Evolutionary conservation across 257 asterid species (phyloP), one percentile per base, ranked within the genome.

Genomic region (Nicotiana paniculata): DNA sequence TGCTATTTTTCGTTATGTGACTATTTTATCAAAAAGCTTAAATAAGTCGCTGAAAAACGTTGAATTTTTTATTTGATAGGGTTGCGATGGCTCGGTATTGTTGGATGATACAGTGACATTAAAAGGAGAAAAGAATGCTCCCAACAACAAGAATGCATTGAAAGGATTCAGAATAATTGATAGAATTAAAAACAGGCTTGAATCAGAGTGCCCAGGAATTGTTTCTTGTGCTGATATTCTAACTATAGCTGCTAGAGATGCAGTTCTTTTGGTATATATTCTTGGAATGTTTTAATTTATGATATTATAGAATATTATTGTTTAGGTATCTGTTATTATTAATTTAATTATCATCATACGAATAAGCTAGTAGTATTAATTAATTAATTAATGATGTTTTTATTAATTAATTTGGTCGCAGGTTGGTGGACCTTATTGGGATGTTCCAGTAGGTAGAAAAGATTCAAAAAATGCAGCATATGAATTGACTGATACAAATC

Each of bases 361-460:
- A 0, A 7, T 3, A 66, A 66, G 26, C 4, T 3, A 72, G 77
- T 21, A 2, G 57, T 21, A 51, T 5, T 7, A 24, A 51, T 37
- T 28, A 26, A 53, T 63, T 51, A 54, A 58, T 12, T 8, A 39
- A 32, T 61, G 2, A 80, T 33, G 65, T 68, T 28, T 54, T 8
- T n/a, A 37, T 8, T 26, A 37, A 37, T 37, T 37, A 68, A 35
- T 43, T 61, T 32, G 26, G 77, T 3, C 68, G 82, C 77, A 95
- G 99, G 99, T 95, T 83, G 99, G 97, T 81, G 98, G 99, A 43
- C 99, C 99, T 1, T 92, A 92, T 86, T 95, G 99, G 99, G 90
- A 86, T 82, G 99, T 95, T 53, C 97, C 97, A 30, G 21, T 95
- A 6, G 99, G 99, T 43, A 89, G 97, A 82, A 90, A 90, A 78